A percentile compares a stretch with the other conserved stretches of the same genome.
Evolutionary conservation across 148 eudicot species (phyloP).

Genomic region (Chenopodium formosanum): DNA sequence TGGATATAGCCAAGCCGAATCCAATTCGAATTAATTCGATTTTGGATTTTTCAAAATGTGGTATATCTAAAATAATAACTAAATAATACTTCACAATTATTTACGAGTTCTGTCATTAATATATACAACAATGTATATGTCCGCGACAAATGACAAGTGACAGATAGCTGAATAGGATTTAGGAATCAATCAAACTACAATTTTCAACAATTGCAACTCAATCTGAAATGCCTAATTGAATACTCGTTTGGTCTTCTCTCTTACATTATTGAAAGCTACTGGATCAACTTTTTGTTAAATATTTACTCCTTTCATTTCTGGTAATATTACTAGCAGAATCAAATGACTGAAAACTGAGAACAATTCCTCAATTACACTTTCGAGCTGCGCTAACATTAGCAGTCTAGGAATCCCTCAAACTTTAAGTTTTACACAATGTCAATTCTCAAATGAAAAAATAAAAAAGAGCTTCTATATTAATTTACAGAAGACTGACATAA

Average conservation of each 20-base stretch:
- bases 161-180: neutral
- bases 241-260: neutral
- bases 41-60: too few relatives aligned
- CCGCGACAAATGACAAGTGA: neutral
- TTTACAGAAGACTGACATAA: conserved; percentile 32
- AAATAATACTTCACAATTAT: too few relatives aligned
- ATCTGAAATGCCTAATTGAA: neutral
- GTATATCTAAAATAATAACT: too few relatives aligned
- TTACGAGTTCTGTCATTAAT: too few relatives aligned
- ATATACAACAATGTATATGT: too few relatives aligned
- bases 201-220: neutral
- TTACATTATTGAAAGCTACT: neutral
- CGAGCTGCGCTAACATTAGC: conserved; percentile 1
- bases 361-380: neutral
- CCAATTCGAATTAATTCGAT: too few relatives aligned
- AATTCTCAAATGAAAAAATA: conserved; percentile 12
- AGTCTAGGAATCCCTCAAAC: conserved; percentile 9
- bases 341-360: neutral
- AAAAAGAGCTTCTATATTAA: conserved; percentile 23
- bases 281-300: neutral
- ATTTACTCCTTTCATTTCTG: neutral
- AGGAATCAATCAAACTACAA: neutral
- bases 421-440: conserved; percentile 17
- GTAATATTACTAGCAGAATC: neutral
- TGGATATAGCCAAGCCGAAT: too few relatives aligned